Conservation (phyloP, 495 filamentous ascomycete genomes). For the Talaromyces borbonicus region DNA sequence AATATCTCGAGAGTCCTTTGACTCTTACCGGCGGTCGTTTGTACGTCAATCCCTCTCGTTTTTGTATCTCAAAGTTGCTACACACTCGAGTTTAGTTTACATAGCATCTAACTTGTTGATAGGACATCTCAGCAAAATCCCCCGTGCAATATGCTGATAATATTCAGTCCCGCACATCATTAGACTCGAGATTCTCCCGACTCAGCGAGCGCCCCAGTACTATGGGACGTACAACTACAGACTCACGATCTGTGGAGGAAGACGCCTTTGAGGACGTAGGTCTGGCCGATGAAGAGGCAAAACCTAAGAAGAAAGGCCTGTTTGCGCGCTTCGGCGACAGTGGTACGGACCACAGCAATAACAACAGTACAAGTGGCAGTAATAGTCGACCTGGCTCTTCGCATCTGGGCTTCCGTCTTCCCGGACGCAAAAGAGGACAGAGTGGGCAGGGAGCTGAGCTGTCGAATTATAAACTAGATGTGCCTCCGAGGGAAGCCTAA, state of each 20-base stretch:
- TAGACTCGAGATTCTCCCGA: conserved; percentile 61
- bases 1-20: conserved; percentile 95
- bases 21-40: conserved; percentile 94
- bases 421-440: conserved; percentile 63
- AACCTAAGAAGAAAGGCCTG: conserved; percentile 69
- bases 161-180: conserved; percentile 55
- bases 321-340: conserved; percentile 78
- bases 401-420: conserved; percentile 53
- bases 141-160: conserved; percentile 54
- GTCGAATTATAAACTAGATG: conserved; percentile 38
- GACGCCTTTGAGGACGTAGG: conserved; percentile 88
- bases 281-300: conserved; percentile 61
- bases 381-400: conserved; percentile 40
- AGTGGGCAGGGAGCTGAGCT: conserved; percentile 66
- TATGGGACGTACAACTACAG: conserved; percentile 37
- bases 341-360: conserved; percentile 23
- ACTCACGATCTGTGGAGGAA: conserved; percentile 53
- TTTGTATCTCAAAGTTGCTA: neutral
- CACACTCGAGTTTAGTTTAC: too few relatives aligned
- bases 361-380: conserved; percentile 29
- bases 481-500: conserved; percentile 20
- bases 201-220: conserved; percentile 41
- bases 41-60: conserved; percentile 40
- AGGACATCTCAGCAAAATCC: conserved; percentile 91
- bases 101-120: conserved; percentile 5